Evolutionary conservation across 2,329 filamentous ascomycete species (phyloP).

Genomic region (Leptographium wingfieldii): DNA sequence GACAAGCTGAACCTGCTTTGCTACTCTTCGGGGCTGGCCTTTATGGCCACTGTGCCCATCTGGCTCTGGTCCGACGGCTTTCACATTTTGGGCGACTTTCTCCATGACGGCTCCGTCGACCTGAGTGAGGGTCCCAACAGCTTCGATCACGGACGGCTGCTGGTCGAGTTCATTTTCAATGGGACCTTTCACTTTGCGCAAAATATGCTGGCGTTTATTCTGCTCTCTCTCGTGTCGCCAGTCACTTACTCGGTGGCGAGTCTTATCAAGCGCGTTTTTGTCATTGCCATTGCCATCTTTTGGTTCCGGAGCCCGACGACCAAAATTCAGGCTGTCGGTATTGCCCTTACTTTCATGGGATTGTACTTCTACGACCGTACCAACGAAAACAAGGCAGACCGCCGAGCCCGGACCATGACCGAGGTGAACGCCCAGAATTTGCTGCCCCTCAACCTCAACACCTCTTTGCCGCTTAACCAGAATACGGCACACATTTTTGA

Average conservation of each 20-base stretch:
- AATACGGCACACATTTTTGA: slow-evolving; percentile 19
- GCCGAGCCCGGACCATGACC: slow-evolving; percentile 58
- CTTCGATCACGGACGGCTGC: slow-evolving; percentile 60
- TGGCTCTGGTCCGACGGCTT: slow-evolving; percentile 91
- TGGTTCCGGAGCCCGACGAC: slow-evolving; percentile 94
- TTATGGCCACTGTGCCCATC: slow-evolving; percentile 75
- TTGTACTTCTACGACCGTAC: slow-evolving; percentile 94
- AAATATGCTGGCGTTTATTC: slow-evolving; percentile 86
- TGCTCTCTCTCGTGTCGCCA: slow-evolving; percentile 85
- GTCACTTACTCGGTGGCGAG: slow-evolving; percentile 96
- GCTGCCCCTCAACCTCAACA: slow-evolving; percentile 52
- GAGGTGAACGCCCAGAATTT: slow-evolving; percentile 38
- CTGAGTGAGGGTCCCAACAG: slow-evolving; percentile 47
- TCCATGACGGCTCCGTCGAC: slow-evolving; percentile 67
- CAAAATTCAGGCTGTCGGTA: slow-evolving; percentile 68
- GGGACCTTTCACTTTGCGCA: slow-evolving; percentile 94
- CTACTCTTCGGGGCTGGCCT: slow-evolving; percentile 92
- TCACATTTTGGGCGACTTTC: slow-evolving; percentile 61
- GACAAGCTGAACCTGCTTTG: slow-evolving; percentile 95
- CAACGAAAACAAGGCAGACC: slow-evolving; percentile 77
- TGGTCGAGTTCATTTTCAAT: slow-evolving; percentile 91
- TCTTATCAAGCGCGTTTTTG: slow-evolving; percentile 92
- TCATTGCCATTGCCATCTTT: slow-evolving; percentile 85
- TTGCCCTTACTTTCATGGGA: slow-evolving; percentile 78
- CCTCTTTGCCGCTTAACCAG: slow-evolving; percentile 11